These are phyloP conservation scores for Sporopachydermia cereana DNA, from an alignment of 1,139 yeast genomes.

Conservation along the genomic window DNA sequence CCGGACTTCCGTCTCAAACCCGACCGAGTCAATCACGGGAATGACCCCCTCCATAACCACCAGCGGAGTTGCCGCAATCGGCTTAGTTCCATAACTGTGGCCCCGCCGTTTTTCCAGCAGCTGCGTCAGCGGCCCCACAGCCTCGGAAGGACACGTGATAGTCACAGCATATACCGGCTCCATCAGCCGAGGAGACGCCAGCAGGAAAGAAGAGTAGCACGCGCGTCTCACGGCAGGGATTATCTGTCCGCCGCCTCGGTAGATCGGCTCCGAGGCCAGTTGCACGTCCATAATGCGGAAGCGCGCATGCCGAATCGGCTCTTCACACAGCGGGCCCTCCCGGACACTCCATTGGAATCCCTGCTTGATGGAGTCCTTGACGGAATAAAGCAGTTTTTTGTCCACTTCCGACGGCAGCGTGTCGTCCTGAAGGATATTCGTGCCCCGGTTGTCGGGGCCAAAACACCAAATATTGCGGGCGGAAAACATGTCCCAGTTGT, in stretches of 20 bases:
- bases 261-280: constrained; percentile 35
- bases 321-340: constrained; percentile 90
- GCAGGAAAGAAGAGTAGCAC: constrained; percentile 67
- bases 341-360: constrained; percentile 79
- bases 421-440: constrained; percentile 65
- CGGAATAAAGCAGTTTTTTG: constrained; percentile 33
- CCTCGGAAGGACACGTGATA: constrained; percentile 41
- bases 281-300: constrained; percentile 60
- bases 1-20: constrained; percentile 78
- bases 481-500: constrained; percentile 76
- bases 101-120: constrained; percentile 56
- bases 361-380: constrained; percentile 45
- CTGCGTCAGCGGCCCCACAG: constrained; percentile 36
- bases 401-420: constrained; percentile 65
- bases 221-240: constrained; percentile 80
- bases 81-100: constrained; percentile 38
- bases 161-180: constrained; percentile 73
- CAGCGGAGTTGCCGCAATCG: constrained; percentile 69
- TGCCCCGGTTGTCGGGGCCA: constrained; percentile 47
- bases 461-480: constrained; percentile 77
- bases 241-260: constrained; percentile 58
- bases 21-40: constrained; percentile 86
- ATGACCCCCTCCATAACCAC: constrained; percentile 49
- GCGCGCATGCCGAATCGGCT: constrained; percentile 58
- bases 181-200: constrained; percentile 68